These are phyloP conservation scores for Beauveria medogensis DNA, from an alignment of 2,329 filamentous ascomycete genomes.

Conservation along the genomic window DNA sequence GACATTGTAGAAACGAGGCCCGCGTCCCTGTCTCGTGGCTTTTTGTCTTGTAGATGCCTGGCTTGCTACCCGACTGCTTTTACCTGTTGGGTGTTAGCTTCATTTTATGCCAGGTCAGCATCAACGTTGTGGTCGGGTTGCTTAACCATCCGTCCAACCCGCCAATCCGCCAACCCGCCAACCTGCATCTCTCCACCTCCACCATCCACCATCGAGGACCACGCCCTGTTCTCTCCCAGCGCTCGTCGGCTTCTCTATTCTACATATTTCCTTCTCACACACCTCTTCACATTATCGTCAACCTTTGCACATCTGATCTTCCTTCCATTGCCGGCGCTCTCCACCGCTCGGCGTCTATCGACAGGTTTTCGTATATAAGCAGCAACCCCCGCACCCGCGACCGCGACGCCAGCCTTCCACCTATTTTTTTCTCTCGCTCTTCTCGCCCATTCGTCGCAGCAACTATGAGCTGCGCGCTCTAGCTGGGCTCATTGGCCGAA, in stretches of 20 bases:
- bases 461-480: neutral
- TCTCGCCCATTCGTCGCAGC: neutral
- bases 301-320: neutral
- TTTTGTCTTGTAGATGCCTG: neutral
- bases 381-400: constrained; percentile 13
- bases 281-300: neutral
- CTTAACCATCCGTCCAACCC: neutral
- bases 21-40: neutral
- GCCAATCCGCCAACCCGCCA: too few relatives aligned
- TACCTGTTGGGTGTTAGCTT: too few relatives aligned
- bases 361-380: neutral
- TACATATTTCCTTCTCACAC: neutral
- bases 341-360: neutral
- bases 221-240: neutral
- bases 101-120: too few relatives aligned
- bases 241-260: neutral
- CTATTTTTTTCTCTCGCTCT: neutral
- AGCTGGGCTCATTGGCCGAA: constrained; percentile 2
- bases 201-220: neutral
- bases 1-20: neutral
- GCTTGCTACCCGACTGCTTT: too few relatives aligned
- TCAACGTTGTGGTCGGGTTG: neutral
- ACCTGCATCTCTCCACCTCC: neutral
- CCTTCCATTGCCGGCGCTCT: neutral
- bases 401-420: neutral